Conservation (phyloP, 164 flowering plant genomes). For the Stephania cephalantha region DNA sequence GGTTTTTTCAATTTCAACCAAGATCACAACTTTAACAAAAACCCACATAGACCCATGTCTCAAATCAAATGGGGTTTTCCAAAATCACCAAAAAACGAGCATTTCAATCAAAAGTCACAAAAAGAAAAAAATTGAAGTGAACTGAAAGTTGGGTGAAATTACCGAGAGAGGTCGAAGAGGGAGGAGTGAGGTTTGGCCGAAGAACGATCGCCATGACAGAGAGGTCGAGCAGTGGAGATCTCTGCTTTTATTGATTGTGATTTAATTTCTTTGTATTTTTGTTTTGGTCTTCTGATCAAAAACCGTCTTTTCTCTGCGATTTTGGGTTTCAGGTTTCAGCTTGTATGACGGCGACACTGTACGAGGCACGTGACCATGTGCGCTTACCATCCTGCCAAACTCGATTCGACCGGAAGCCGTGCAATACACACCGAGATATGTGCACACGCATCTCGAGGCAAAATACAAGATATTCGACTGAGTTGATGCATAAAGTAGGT, state of each 20-base stretch:
- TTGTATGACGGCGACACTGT: neutral
- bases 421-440: no score
- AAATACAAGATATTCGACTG: no score
- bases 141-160: slow-evolving; percentile 8
- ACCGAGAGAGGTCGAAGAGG: slow-evolving; percentile 32
- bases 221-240: neutral
- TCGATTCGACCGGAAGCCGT: no score
- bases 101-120: neutral
- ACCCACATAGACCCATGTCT: neutral
- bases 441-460: no score
- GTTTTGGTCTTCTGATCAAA: neutral
- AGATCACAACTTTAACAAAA: neutral
- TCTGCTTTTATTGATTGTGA: neutral
- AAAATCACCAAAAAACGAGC: neutral
- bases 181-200: slow-evolving; percentile 14
- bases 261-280: neutral
- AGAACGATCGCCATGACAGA: slow-evolving; percentile 29
- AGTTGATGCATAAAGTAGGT: no score
- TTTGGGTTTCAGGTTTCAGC: neutral
- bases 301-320: neutral
- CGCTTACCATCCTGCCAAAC: neutral
- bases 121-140: neutral
- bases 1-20: neutral
- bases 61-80: neutral
- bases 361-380: slow-evolving; percentile 1